These are phyloP conservation scores for Cyberlindnera amylophila DNA, from an alignment of 805 yeast genomes.

Conservation along the genomic window DNA sequence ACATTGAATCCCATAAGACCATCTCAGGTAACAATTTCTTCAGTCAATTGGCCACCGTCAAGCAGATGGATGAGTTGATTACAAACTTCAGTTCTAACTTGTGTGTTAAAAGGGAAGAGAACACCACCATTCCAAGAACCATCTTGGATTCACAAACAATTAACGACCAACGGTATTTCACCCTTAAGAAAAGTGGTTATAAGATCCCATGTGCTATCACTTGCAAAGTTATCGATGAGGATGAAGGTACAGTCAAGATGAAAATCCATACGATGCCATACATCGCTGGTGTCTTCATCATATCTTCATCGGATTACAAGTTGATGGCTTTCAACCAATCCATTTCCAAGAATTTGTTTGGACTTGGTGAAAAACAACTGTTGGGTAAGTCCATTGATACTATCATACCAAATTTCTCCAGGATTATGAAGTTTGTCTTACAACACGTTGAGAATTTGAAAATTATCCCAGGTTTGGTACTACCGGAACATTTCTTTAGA, in stretches of 20 bases:
- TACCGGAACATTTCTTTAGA: conserved; percentile 90
- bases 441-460: conserved; percentile 37
- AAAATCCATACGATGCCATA: conserved; percentile 78
- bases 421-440: conserved; percentile 30
- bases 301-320: conserved; percentile 41
- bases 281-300: conserved; percentile 79
- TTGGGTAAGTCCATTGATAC: conserved; percentile 46
- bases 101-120: conserved; percentile 11
- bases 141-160: conserved; percentile 39
- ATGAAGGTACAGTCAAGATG: conserved; percentile 44
- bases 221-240: conserved; percentile 52
- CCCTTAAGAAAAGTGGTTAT: conserved; percentile 43
- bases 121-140: conserved; percentile 21
- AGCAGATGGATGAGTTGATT: conserved; percentile 26
- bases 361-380: conserved; percentile 46
- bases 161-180: conserved; percentile 61
- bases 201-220: conserved; percentile 74
- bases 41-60: conserved; percentile 10
- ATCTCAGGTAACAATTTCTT: conserved; percentile 25
- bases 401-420: conserved; percentile 61
- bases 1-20: conserved; percentile 22
- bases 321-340: conserved; percentile 77
- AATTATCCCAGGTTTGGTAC: conserved; percentile 63
- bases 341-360: conserved; percentile 74
- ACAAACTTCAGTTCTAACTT: conserved; percentile 22